Evolutionary conservation across 23 red algal species (phyloP), one percentile per base, ranked within the genome.

Genomic region (Gracilaria domingensis): DNA sequence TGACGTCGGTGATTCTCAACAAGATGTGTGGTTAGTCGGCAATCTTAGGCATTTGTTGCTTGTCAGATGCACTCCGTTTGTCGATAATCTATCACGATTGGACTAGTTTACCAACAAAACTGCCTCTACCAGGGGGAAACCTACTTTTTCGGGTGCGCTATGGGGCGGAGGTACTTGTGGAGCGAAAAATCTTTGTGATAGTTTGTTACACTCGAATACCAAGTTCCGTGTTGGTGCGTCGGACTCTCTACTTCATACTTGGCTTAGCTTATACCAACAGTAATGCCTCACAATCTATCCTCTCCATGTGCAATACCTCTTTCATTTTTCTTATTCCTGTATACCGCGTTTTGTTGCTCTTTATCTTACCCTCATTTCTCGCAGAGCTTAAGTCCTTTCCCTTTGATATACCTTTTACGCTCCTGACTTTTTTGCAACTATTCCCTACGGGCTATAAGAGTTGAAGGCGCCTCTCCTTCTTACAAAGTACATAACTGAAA

Each of bases 11-110:
- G 64, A 56, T 54, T 54, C 54, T 66, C 70, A 90, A 64, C 60
- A 90, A 51, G 86, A 90, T 37, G 51, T 69, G 23, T 90, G 86
- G 86, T 54, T 48, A 9, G 73, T 79, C 23, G 86, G 86, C 44
- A 80, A 80, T 66, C 86, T 90, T 9, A 90, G 80, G 86, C 86
- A 90, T 30, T 90, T 61, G 0, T 67, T 65, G 54, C 70, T 90
- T 2, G 86, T 80, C 4, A 73, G 53, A 24, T 79, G 53, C 50
- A 89, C 86, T n/a, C 86, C 86, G 38, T 90, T 90, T 67, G 73
- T 80, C 23, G 73, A 54, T 30, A 33, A 42, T 9, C 35, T 69
- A 20, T 57, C 56, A 33, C 29, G 36, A 13, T 3, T 71, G 44
- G 48, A 40, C 34, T 33, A 17, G 12, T 26, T 71, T 26, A 12